Conservation (phyloP, 1,139 yeast species). For the Kodamaea fungicola region DNA sequence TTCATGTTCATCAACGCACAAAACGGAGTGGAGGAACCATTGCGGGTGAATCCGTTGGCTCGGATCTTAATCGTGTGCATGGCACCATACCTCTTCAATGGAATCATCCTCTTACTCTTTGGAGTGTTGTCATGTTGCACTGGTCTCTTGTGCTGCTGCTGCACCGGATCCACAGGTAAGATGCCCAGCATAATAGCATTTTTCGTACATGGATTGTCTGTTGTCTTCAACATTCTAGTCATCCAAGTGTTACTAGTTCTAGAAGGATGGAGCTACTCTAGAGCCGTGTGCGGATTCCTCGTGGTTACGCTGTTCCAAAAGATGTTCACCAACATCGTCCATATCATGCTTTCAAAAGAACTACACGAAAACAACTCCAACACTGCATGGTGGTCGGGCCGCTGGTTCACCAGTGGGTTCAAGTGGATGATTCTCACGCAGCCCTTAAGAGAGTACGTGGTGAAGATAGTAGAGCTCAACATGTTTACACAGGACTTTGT, state of each 20-base stretch:
- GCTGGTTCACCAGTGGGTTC: constrained; percentile 60
- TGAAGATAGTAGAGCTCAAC: constrained; percentile 67
- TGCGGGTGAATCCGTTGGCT: constrained; percentile 50
- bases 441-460: constrained; percentile 64
- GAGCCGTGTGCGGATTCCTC: constrained; percentile 56
- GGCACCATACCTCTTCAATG: constrained; percentile 53
- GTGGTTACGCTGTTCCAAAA: constrained; percentile 56
- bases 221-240: constrained; percentile 48
- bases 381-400: constrained; percentile 85
- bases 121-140: constrained; percentile 45
- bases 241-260: constrained; percentile 62
- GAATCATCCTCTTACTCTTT: constrained; percentile 35
- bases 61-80: constrained; percentile 50
- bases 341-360: constrained; percentile 57
- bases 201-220: constrained; percentile 49
- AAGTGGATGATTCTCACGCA: constrained; percentile 61
- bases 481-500: constrained; percentile 70
- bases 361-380: constrained; percentile 53
- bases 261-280: constrained; percentile 60
- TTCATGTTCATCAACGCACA: constrained; percentile 71
- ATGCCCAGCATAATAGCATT: constrained; percentile 41
- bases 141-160: constrained; percentile 10
- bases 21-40: constrained; percentile 49
- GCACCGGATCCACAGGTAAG: background rate
- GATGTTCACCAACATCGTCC: constrained; percentile 38